Conservation (phyloP, 163 green algal species). For the Picocystis sp. region DNA sequence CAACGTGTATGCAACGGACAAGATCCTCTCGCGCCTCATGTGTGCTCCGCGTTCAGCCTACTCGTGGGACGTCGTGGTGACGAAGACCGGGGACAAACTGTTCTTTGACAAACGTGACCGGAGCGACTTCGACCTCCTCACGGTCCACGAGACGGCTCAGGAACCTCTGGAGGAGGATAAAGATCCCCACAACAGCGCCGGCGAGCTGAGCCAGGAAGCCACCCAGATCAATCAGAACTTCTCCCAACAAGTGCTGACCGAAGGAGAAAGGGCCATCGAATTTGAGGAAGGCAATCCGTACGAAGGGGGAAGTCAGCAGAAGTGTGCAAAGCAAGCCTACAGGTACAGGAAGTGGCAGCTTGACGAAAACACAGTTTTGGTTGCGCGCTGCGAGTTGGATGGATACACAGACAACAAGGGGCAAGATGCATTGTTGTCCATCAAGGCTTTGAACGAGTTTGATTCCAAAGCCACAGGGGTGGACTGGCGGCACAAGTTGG, state of each 20-base stretch:
- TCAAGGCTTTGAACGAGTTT: conserved; percentile 91
- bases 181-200: conserved; percentile 82
- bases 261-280: conserved; percentile 5
- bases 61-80: conserved; percentile 80
- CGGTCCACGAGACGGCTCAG: conserved; percentile 35
- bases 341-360: conserved; percentile 77
- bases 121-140: conserved; percentile 46
- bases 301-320: conserved; percentile 16
- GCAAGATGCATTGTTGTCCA: conserved; percentile 42
- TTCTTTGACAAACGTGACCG: conserved; percentile 77
- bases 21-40: conserved; percentile 86
- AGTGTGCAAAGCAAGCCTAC: conserved; percentile 51
- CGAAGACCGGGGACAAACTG: conserved; percentile 49
- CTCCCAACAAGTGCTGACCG: conserved; percentile 47
- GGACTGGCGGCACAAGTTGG: conserved; percentile 90
- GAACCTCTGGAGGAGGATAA: conserved; percentile 62
- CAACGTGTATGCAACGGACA: conserved; percentile 80
- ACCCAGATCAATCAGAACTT: conserved; percentile 88
- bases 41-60: conserved; percentile 74
- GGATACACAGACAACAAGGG: conserved; percentile 49
- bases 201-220: conserved; percentile 71
- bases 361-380: conserved; percentile 30
- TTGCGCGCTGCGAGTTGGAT: conserved; percentile 89
- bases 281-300: conserved; percentile 59
- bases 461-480: conserved; percentile 59